Evolutionary conservation across 164 flowering plant genomes (phyloP).

Genomic region (Houttuynia cordata): DNA sequence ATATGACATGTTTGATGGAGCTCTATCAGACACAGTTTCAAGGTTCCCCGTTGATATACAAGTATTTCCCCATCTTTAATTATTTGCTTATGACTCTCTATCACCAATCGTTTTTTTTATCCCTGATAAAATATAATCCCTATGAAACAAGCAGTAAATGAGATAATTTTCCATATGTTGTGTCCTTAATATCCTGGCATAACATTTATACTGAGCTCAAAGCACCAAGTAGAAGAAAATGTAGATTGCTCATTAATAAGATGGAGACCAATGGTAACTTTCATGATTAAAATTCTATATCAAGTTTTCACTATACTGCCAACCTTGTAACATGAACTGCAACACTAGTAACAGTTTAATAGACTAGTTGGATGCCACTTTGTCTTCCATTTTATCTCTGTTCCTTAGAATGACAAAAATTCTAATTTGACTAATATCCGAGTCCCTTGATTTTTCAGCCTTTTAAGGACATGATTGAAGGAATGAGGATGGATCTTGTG

Average conservation of each 20-base stretch:
- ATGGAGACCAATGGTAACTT: too few relatives aligned
- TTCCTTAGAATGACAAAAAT: too few relatives aligned
- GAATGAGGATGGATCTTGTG: conserved; percentile 81
- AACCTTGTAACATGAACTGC: not conserved
- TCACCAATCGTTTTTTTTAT: not conserved
- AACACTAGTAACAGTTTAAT: not conserved
- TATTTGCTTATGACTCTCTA: not conserved
- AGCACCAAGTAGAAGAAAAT: too few relatives aligned
- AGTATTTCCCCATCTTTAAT: conserved; percentile 19
- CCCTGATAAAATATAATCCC: too few relatives aligned
- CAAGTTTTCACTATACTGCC: not conserved
- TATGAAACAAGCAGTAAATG: too few relatives aligned
- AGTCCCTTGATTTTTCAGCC: conserved; percentile 42
- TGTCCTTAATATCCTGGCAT: too few relatives aligned
- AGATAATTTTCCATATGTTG: too few relatives aligned
- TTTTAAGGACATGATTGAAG: conserved; percentile 91
- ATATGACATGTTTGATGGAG: conserved; percentile 90
- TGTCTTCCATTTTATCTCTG: too few relatives aligned
- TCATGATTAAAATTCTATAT: too few relatives aligned
- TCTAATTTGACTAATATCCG: too few relatives aligned
- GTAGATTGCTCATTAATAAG: too few relatives aligned
- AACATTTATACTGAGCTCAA: too few relatives aligned
- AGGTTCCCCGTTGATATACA: conserved; percentile 84
- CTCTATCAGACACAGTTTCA: conserved; percentile 68
- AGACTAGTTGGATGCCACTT: not conserved